Conservation (phyloP, 331 rosid species). For the Phaseolus coccineus region DNA sequence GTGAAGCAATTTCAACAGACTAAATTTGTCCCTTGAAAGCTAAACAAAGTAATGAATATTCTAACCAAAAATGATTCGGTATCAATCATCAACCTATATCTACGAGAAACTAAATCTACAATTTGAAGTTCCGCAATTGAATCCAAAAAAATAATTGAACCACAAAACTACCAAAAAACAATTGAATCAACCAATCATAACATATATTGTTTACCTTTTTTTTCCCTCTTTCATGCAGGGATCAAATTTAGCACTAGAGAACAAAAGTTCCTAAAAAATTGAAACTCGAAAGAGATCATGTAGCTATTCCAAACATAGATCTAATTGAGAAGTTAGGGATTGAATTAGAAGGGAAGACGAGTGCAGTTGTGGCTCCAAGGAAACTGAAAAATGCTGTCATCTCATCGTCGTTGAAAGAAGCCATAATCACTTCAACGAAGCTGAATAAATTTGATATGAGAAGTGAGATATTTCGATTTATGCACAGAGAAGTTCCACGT, state of each 20-base stretch:
- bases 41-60: background rate
- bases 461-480: background rate
- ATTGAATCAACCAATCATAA: constrained; percentile 6
- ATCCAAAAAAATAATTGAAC: constrained; percentile 3
- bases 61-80: background rate
- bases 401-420: constrained; percentile 86
- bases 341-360: constrained; percentile 76
- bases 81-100: background rate
- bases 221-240: background rate
- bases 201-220: background rate
- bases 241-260: background rate
- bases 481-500: constrained; percentile 7
- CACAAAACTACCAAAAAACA: constrained; percentile 35
- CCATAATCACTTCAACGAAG: constrained; percentile 55
- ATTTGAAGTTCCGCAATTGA: background rate
- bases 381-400: constrained; percentile 94
- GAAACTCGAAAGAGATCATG: constrained; percentile 7
- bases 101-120: background rate
- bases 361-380: constrained; percentile 91
- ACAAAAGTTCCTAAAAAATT: background rate
- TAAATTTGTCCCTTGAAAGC: background rate
- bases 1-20: background rate
- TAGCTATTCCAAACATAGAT: constrained; percentile 38
- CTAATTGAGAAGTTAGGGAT: constrained; percentile 34
- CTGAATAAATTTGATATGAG: constrained; percentile 53